These are phyloP conservation scores for Tolypocladium tropicale DNA, from an alignment of 2,329 filamentous ascomycete genomes.

Conservation along the genomic window DNA sequence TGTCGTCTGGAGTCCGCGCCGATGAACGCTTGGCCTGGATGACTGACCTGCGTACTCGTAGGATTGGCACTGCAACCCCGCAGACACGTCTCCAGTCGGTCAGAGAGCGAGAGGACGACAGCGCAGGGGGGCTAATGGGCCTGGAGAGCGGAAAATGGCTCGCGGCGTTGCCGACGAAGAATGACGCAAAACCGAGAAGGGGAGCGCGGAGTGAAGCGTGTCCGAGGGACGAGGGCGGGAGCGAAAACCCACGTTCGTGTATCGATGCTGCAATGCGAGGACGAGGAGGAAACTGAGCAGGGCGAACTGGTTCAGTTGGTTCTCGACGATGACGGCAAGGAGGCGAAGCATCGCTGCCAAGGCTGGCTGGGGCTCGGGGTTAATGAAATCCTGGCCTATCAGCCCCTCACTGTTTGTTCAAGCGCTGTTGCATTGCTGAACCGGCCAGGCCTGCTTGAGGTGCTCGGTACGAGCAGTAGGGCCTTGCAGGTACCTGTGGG, in stretches of 20 bases:
- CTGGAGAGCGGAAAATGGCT: conserved; percentile 7
- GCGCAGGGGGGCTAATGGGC: background rate
- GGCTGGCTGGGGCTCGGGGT: background rate
- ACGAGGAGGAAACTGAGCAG: background rate
- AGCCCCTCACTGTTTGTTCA: background rate
- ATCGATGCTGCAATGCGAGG: background rate
- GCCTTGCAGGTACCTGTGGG: too few species aligned
- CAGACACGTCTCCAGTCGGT: conserved; percentile 6
- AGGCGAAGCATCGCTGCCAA: conserved; percentile 5
- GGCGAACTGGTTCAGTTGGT: background rate
- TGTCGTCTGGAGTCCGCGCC: background rate
- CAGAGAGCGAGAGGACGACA: background rate
- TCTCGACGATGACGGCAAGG: conserved; percentile 4
- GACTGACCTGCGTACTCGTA: too few species aligned
- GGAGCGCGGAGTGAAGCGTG: background rate
- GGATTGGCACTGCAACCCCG: conserved; percentile 11
- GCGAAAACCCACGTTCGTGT: background rate
- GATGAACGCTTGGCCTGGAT: background rate
- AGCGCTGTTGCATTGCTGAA: too few species aligned
- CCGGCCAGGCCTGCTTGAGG: too few species aligned
- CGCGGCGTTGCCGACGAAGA: background rate
- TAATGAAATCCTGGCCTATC: background rate
- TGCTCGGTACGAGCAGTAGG: too few species aligned
- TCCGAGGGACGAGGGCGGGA: background rate
- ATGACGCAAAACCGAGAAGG: conserved; percentile 2